Base-by-base conservation (phyloP, 805 yeast species). In the Wickerhamiella galacta region DNA sequence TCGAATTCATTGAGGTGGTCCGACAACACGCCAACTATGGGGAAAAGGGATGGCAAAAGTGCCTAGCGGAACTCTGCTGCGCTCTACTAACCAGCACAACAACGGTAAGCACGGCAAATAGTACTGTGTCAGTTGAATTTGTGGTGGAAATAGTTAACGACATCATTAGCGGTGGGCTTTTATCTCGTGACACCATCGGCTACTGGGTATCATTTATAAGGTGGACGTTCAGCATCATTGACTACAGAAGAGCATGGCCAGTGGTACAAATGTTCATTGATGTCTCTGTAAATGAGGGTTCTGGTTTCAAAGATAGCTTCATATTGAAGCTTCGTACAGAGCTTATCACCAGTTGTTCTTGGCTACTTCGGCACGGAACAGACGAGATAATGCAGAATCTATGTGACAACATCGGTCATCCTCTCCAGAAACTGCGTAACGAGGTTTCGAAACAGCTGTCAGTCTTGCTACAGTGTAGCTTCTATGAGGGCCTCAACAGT, bases 131-230 rank as follows among this genome's bases (percentile, higher is more conserved):
- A 2, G 3, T 12, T 7, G 25, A 6, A 3, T 2, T 28, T 9
- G 25, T 20, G 3, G n/a, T 10, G 5, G 21, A 23, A 14, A 18
- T 14, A 4, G 15, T 10, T 3, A 6, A 23, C 10, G n/a, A n/a
- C 5, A 23, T 25, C 8, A 6, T 17, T 8, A 14, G 6, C 8
- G 25, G 21, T 4, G 7, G 12, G 6, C 2, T 4, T 4, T 9
- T 87, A 35, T 68, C 80, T 1, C 92, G 82, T 3, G 90, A 83
- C 20, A 75, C 74, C 3, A 54, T 64, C 24, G 67, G 64, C 14
- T 70, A 78, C 25, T 90, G 95, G 95, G 62, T 63, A 22, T 66
- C 81, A 0, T 67, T 80, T 31, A 60, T 75, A 3, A 75, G 81
- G 75, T 76, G 82, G 78, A 47, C 72, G 1, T 77, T 82, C 0